Evolutionary conservation across 1,284 basidiomycete species (phyloP).

Genomic region (Amylostereum areolatum): DNA sequence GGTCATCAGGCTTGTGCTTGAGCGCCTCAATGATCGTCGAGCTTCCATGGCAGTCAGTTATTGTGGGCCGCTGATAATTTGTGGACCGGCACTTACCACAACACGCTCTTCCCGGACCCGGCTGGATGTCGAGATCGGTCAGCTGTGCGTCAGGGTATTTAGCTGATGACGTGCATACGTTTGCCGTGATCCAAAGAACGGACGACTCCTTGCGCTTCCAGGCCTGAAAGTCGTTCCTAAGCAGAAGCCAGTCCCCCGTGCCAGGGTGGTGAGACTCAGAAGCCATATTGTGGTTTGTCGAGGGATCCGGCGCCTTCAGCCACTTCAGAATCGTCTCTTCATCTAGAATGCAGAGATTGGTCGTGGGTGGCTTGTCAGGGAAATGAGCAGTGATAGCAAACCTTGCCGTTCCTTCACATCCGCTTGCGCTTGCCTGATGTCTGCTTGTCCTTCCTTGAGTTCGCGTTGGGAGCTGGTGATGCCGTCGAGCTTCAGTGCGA

Average conservation of each 20-base stretch:
- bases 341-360: no score
- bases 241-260: slow-evolving; percentile 6
- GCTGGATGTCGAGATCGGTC: no score
- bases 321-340: background rate
- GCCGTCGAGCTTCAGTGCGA: no score
- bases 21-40: slow-evolving; percentile 8
- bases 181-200: slow-evolving; percentile 7
- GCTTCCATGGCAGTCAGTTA: no score
- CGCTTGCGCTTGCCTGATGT: no score
- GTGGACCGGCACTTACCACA: background rate
- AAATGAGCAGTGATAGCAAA: no score
- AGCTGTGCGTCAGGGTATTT: no score
- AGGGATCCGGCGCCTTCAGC: slow-evolving; percentile 5
- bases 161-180: background rate
- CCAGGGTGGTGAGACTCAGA: background rate
- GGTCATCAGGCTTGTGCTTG: background rate
- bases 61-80: background rate
- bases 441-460: background rate
- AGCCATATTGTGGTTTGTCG: slow-evolving; percentile 2
- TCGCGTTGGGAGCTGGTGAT: slow-evolving; percentile 1
- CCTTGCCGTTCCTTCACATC: no score
- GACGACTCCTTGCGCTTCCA: slow-evolving; percentile 2
- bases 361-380: no score
- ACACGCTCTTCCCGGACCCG: slow-evolving; percentile 8
- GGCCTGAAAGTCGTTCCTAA: background rate